Evolutionary conservation across 495 filamentous ascomycete species (phyloP).

Genomic region (Lentithecium fluviatile): DNA sequence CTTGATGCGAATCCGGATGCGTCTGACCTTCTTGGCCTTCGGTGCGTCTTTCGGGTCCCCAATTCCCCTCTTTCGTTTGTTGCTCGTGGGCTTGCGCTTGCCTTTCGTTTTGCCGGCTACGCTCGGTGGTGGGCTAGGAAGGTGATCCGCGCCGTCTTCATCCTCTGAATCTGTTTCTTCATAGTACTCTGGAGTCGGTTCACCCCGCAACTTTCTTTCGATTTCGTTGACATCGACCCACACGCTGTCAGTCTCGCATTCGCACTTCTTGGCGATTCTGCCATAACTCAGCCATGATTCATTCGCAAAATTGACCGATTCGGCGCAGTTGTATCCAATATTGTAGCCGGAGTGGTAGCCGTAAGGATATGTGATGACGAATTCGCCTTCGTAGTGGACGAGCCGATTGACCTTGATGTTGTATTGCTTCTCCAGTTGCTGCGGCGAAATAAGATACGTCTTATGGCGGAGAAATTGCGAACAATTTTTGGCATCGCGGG

Average conservation of each 20-base stretch:
- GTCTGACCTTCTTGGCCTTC: constrained; percentile 66
- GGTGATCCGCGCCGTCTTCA: constrained; percentile 64
- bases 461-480: constrained; percentile 97
- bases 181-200: constrained; percentile 84
- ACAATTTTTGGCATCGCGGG: constrained; percentile 93
- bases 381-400: constrained; percentile 96
- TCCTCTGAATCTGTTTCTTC: constrained; percentile 75
- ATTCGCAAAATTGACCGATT: constrained; percentile 97
- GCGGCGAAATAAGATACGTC: constrained; percentile 94
- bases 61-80: constrained; percentile 59
- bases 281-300: constrained; percentile 93
- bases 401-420: constrained; percentile 93
- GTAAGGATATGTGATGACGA: constrained; percentile 97
- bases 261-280: constrained; percentile 94
- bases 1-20: constrained; percentile 68
- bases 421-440: constrained; percentile 77
- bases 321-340: constrained; percentile 96
- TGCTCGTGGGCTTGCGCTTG: constrained; percentile 38
- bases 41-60: constrained; percentile 54
- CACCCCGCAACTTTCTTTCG: constrained; percentile 88
- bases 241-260: constrained; percentile 93
- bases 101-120: constrained; percentile 60
- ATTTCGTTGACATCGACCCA: constrained; percentile 97
- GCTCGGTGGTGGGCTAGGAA: constrained; percentile 78
- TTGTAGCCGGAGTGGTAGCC: constrained; percentile 99